Base-by-base conservation (phyloP, 352 stramenopile genomes). In the Phytopythium montanum region DNA sequence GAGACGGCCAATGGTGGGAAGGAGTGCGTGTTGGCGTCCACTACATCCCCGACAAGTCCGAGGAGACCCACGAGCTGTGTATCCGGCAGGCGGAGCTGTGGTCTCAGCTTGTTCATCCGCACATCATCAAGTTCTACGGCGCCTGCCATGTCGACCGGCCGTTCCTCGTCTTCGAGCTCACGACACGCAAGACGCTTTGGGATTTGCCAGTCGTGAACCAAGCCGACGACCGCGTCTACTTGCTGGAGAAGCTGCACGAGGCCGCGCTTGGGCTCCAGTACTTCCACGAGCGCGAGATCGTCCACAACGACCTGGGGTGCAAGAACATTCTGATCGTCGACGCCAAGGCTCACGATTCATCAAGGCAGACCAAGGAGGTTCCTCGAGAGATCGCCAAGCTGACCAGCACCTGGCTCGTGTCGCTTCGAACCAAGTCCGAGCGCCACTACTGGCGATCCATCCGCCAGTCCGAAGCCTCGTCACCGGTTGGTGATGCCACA, bases 281-380 rank as follows among this genome's bases (percentile, higher is more conserved):
- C 23, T 61, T 74, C 4, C 67, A 74, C 45, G 67, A 74, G 25
- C 67, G 67, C n/a, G 64, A 71, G 13, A 68, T 74, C 29, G 67
- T 66, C 16, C 64, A 69, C 48, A 54, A 69, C 7, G 19, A 62
- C 10, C 44, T 74, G 25, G 10, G 36, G 45, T 66, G 59, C 14
- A 56, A 69, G 7, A 64, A 62, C 53, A 59, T 74, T 49, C n/a
- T 71, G n/a, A 21, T 74, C 25, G 51, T 70, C 8, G 36, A 64
- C 39, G 60, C 65, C 31, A 73, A 60, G 31, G 14, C 42, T 10
- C 42, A 50, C 21, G 62, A 48, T 25, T 1, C 14, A 36, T 12
- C 16, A 64, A 64, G 34, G 8, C 9, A 2, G 10, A 44, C 25
- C 12, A 44, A 26, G 16, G 49, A 42, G 8, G 18, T 8, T 25